These are phyloP conservation scores for Iberis pinnata DNA, from an alignment of 345 rosid genomes.

Conservation along the genomic window DNA sequence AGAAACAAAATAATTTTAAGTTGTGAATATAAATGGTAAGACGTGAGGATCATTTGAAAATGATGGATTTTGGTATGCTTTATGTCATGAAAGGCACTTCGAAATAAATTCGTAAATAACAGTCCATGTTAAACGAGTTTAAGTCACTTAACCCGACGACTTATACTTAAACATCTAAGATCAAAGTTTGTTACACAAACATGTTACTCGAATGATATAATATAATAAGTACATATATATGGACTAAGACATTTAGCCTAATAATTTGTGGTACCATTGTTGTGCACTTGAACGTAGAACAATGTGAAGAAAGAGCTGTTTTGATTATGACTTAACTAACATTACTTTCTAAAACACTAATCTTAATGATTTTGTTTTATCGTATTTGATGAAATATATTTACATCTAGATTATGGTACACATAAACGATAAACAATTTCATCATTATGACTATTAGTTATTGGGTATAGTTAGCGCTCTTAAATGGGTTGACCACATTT, in stretches of 20 bases:
- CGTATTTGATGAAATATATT: too few relatives aligned
- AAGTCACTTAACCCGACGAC: not conserved
- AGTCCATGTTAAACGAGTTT: not conserved
- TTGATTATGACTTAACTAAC: too few relatives aligned
- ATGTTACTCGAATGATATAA: not conserved
- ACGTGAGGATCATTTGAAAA: not conserved
- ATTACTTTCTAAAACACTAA: too few relatives aligned
- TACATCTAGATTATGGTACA: too few relatives aligned
- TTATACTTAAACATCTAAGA: not conserved
- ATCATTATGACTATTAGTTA: too few relatives aligned
- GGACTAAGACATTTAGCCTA: not conserved
- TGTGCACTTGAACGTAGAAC: too few relatives aligned
- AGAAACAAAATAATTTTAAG: too few relatives aligned
- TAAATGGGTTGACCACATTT: too few relatives aligned
- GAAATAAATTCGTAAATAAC: not conserved
- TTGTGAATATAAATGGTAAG: not conserved
- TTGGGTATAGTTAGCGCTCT: too few relatives aligned
- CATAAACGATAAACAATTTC: too few relatives aligned
- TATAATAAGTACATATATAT: not conserved
- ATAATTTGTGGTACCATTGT: not conserved
- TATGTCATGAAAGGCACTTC: not conserved
- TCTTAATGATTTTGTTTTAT: too few relatives aligned
- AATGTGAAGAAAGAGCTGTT: too few relatives aligned
- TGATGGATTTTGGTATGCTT: not conserved
- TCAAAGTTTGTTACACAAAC: not conserved